Evolutionary conservation across 228 moss, liverwort and hornwort species (phyloP), one percentile per base, ranked within the genome.

Genomic region (Sphagnum magellanicum): DNA sequence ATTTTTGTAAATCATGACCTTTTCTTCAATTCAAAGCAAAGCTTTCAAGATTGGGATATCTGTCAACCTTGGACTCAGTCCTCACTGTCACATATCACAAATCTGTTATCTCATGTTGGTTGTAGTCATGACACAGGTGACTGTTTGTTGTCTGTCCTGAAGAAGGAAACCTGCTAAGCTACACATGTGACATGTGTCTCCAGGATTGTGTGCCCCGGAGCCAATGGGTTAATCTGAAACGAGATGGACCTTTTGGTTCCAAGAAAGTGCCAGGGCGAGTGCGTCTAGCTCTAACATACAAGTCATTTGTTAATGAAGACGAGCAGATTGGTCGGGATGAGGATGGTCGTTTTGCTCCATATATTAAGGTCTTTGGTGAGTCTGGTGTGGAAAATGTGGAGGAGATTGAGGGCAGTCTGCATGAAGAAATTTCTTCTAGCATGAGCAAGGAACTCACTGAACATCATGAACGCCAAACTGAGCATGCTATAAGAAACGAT

Each of bases 201-300:
- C 74, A 91, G 76, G 96, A 96, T 74, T 96, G 96, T 62, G 96
- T 92, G 57, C 96, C 96, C 6, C 87, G 92, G 50, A 96, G 91
- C 4, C 83, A 86, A 81, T 96, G 96, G 92, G 88, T 96, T 68
- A 80, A 86, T 49, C 58, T 95, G 78, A 87, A 84, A 60, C 89
- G 88, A 66, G 92, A 91, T 53, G 90, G 95, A 0, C 74, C 77
- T 12, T 92, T 95, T 72, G 95, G 96, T 14, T 69, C 73, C 1
- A 89, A 77, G 72, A 96, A 88, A 74, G 83, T 96, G 53, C 74
- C 91, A 0, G 96, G 92, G 17, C 85, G 91, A 14, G 76, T 96
- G 53, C 84, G 83, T 48, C 72, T 96, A 6, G 88, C 91, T 8
- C 84, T 96, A 49, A 96, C 96, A 5, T 96, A 84, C 74, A 96